Evolutionary conservation across 495 filamentous ascomycete genomes (phyloP), one percentile per base, ranked within the genome.

Genomic region (Xylaria castorea): DNA sequence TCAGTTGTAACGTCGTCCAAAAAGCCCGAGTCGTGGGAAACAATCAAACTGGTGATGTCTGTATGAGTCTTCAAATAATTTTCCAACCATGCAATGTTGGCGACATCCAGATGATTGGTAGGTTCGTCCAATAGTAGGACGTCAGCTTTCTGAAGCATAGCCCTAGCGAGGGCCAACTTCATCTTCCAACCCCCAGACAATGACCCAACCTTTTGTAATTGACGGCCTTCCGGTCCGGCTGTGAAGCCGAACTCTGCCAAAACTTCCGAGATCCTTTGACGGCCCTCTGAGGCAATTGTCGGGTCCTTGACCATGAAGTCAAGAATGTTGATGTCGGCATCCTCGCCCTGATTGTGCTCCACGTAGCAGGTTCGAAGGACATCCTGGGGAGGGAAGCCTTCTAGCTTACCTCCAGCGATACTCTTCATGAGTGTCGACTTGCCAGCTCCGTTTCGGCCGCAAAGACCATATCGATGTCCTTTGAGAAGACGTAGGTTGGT

Each of bases 141-240:
- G 82, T 99, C 95, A 46, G 96, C 96, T 79, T 91, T 92, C 88
- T 93, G 92, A 74, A 99, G 88, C 96, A 99, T 98, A 72, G 96
- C 96, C 77, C 96, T 90, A 66, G 97, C 96, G 76, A 99, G 86
- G 70, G 96, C 96, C 68, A 99, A 85, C 90, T 99, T 99, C 96
- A 99, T 99, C 89, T 99, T 98, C 96, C 96, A 99, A 78, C 96
- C 96, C 80, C 96, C 96, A n/a, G 96, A 99, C 25, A 98, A 86
- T 36, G 95, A 97, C 71, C 96, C 95, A 68, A 98, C 97, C 63
- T 89, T 91, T 78, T 97, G 91, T 40, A 89, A 86, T 80, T 97
- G 95, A 36, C 92, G 90, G 70, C 96, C 97, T 73, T 96, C 92
- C 0, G 94, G 94, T 12, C 95, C 95, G 74, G 92, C 82, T 4